These are phyloP conservation scores for Colletotrichum sojae DNA, from an alignment of 2,329 filamentous ascomycete genomes.

Conservation along the genomic window DNA sequence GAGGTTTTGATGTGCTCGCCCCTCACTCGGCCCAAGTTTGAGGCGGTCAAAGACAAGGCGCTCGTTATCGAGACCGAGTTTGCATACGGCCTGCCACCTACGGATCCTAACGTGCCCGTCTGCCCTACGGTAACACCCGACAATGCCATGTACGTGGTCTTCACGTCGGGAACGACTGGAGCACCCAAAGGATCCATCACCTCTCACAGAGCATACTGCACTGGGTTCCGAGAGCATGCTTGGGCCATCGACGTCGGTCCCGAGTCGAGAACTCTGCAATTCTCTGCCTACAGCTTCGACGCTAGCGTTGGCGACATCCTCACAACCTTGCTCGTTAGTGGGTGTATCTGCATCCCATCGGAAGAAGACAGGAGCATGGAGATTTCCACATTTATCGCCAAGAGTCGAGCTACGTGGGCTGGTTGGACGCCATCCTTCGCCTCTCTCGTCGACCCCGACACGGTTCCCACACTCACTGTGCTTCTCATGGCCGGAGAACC, in stretches of 20 bases:
- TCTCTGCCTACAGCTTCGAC: conserved; percentile 68
- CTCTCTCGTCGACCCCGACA: conserved; percentile 31
- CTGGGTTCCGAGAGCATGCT: conserved; percentile 10
- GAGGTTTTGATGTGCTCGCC: conserved; percentile 13
- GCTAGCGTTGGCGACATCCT: conserved; percentile 66
- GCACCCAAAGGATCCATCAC: conserved; percentile 63
- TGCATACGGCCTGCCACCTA: not conserved
- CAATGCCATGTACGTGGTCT: conserved; percentile 57
- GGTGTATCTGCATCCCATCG: conserved; percentile 57
- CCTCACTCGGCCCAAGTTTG: conserved; percentile 10
- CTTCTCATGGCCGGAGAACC: conserved; percentile 43
- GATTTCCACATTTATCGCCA: conserved; percentile 45
- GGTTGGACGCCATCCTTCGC: conserved; percentile 43
- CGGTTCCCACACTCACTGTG: conserved; percentile 33
- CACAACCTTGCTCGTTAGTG: conserved; percentile 67
- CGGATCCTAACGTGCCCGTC: not conserved
- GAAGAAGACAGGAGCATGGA: conserved; percentile 17
- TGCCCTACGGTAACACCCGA: conserved; percentile 13
- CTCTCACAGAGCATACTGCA: conserved; percentile 42
- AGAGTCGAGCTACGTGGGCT: conserved; percentile 36
- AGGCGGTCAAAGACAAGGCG: not conserved
- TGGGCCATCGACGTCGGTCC: conserved; percentile 18
- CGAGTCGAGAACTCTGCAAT: conserved; percentile 51
- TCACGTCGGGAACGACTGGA: conserved; percentile 68
- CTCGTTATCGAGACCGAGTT: not conserved